Percentiles rank a stretch among this genome's conserved stretches.
Conservation (phyloP, 352 stramenopile species). For the Phytophthora sp. region DNA sequence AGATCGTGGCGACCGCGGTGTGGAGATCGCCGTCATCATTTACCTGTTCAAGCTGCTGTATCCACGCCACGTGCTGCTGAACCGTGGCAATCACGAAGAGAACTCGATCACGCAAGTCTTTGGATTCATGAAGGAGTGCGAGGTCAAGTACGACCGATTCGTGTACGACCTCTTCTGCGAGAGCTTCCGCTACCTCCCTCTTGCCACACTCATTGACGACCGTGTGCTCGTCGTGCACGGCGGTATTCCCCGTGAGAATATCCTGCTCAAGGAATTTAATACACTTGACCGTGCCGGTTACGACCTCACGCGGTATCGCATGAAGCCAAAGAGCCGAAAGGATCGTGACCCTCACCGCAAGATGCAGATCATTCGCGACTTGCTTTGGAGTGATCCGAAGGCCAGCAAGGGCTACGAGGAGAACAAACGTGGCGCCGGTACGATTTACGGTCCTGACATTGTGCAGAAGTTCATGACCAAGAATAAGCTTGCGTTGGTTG, state of each 20-base stretch:
- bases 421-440: slow-evolving; percentile 83
- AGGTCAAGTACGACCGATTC: slow-evolving; percentile 82
- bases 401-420: slow-evolving; percentile 68
- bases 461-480: slow-evolving; percentile 89
- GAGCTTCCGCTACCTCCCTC: slow-evolving; percentile 76
- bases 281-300: slow-evolving; percentile 67
- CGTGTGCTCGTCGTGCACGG: slow-evolving; percentile 81
- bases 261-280: slow-evolving; percentile 67
- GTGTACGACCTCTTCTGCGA: slow-evolving; percentile 87
- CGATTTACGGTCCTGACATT: slow-evolving; percentile 77
- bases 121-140: slow-evolving; percentile 88
- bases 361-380: slow-evolving; percentile 81
- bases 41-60: slow-evolving; percentile 86
- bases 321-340: slow-evolving; percentile 59
- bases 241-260: slow-evolving; percentile 71
- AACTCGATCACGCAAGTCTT: slow-evolving; percentile 87
- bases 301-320: slow-evolving; percentile 76
- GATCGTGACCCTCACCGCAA: slow-evolving; percentile 60
- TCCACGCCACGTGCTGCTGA: slow-evolving; percentile 73
- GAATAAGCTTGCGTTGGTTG: slow-evolving; percentile 81
- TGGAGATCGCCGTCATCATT: slow-evolving; percentile 85
- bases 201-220: slow-evolving; percentile 78
- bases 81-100: slow-evolving; percentile 90
- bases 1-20: slow-evolving; percentile 73
- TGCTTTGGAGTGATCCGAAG: slow-evolving; percentile 87